A percentile compares a stretch with the other conserved stretches of the same genome.
These are phyloP conservation scores for Nicotiana knightiana DNA, from an alignment of 257 asterid species.

Conservation along the genomic window DNA sequence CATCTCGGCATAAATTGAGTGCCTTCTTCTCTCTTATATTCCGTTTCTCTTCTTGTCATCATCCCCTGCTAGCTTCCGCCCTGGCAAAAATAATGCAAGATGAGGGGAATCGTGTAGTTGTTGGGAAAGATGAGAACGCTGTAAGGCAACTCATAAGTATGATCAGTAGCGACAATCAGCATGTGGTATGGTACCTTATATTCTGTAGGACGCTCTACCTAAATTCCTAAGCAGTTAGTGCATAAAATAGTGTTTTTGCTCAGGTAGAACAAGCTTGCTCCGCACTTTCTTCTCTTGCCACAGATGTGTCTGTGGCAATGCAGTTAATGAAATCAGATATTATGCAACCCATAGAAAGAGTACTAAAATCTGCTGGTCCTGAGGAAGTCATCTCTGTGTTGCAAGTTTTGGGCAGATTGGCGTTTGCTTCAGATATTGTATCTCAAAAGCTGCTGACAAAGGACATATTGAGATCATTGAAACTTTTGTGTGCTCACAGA, in stretches of 20 bases:
- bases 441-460: slow-evolving; percentile 89
- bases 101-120: slow-evolving; percentile 83
- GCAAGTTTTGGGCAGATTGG: slow-evolving; percentile 85
- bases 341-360: slow-evolving; percentile 94
- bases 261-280: slow-evolving; percentile 99
- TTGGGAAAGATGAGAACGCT: slow-evolving; percentile 96
- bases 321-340: slow-evolving; percentile 87
- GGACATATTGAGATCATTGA: slow-evolving; percentile 74
- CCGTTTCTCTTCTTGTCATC: slow-evolving; percentile 99
- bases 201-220: slow-evolving; percentile 13
- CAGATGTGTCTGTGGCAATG: slow-evolving; percentile 85
- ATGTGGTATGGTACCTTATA: slow-evolving; percentile 63
- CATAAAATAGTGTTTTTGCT: slow-evolving; percentile 22
- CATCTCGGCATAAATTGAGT: slow-evolving; percentile 94
- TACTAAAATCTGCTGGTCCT: slow-evolving; percentile 66
- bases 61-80: slow-evolving; percentile 96
- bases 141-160: slow-evolving; percentile 98
- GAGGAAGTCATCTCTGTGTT: slow-evolving; percentile 85
- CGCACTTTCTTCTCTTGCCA: slow-evolving; percentile 90
- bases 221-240: not conserved
- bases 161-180: slow-evolving; percentile 97
- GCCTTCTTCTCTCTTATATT: slow-evolving; percentile 98
- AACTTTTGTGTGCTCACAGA: slow-evolving; percentile 71
- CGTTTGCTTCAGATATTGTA: slow-evolving; percentile 80
- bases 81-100: slow-evolving; percentile 97